Base-by-base conservation (phyloP, 1,284 basidiomycete species). In the Amylostereum areolatum region DNA sequence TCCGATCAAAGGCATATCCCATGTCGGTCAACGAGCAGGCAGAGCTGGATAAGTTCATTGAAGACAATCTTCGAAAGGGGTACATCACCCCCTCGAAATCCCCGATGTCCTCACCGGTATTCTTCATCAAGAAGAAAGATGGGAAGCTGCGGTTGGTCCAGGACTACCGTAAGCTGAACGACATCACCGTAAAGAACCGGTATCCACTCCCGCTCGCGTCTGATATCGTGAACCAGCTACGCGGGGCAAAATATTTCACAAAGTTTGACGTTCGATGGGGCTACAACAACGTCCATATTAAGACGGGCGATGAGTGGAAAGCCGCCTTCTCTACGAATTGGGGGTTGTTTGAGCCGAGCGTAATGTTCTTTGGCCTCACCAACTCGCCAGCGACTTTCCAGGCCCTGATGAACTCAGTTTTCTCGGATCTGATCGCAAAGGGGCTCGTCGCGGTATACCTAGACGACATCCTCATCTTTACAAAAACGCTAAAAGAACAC, bases 101-200 rank as follows among this genome's bases (percentile, higher is more conserved):
- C 5, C 59, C 67, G 4, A 60, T 61, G n/a, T 66, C 59, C 0
- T 56, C 73, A 0, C 71, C 71, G 0, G 58, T 78, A 36, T 62
- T 80, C 1, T 79, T 78, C 51, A 65, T 74, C 32, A 63, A 65
- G 45, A 77, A 77, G 57, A 77, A 77, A 56, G 68, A 71, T 52
- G 68, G 72, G 4, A 48, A 54, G 0, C 54, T 70, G 0, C 55
- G 66, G 0, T 61, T 73, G 0, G 71, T 70, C 47, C 62, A 74
- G 1, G 70, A 79, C 52, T 79, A 72, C 55, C 57, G 66, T 0
- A 61, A 62, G 7, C 61, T 78, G 25, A 79, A 78, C 44, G 48
- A 50, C 1, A 45, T 59, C 34, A 53, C 45, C 0, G 43, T 53
- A 18, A 46, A 43, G 27, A 49, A 53, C 18, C n/a, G 28, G 8